Base-by-base conservation (phyloP, 1,284 basidiomycete species). In the Athelia sp. region DNA sequence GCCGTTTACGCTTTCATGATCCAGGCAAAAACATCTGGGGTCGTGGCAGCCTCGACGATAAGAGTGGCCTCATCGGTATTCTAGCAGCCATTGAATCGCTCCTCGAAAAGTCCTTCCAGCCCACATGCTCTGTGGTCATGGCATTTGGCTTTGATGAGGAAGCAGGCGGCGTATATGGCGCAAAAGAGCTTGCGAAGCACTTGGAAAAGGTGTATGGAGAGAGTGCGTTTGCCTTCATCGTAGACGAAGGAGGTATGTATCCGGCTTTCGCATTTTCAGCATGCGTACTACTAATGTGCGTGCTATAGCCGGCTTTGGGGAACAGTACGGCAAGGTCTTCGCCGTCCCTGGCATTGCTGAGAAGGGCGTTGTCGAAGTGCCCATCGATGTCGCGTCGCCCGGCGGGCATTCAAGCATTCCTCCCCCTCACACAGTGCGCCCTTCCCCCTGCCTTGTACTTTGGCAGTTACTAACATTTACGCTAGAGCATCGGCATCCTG, bases 101-200 rank as follows among this genome's bases (percentile, higher is more conserved):
- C 2, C 62, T 87, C 11, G 67, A 74, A 48, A 65, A 65, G 14
- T 73, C 72, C 19, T 87, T 82, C 62, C 56, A 70, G 42, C 84
- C 84, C 13, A 64, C 66, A 0, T 71, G 84, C 26, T 79, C 79
- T 1, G 65, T 90, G 45, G 75, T 90, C 2, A 68, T 90, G 40
- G 76, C 82, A 2, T 84, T 82, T 55, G 87, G 89, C 10, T 85
- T 84, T 55, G 88, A 90, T 60, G 89, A 90, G 62, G 88, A 91
- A 68, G 66, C 74, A 15, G 73, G 73, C 48, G 85, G 84, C 32
- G 52, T 49, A n/a, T 62, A 81, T 52, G 84, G 84, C 15, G 85
- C 84, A 2, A 62, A 61, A 4, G 52, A 69, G 32, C 66, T 88
- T 43, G 71, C 71, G 17, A 52, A 67, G 38, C 70, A 72, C 50